Base-by-base conservation (phyloP, 1,139 yeast species). In the Tardiomyces blankii region DNA sequence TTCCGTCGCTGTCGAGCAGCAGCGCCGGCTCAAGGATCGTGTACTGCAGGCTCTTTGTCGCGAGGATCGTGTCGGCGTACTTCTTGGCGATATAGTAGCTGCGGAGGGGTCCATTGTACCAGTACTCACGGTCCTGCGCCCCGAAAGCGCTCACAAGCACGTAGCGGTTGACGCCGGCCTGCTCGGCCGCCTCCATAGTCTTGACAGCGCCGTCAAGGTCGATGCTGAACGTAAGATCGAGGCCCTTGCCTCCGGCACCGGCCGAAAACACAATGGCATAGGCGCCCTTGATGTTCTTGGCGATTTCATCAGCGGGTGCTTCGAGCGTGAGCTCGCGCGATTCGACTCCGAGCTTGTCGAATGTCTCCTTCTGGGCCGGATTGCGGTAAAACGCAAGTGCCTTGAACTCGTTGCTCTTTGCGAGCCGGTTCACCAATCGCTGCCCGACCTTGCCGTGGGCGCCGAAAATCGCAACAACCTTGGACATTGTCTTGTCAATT, bases 191-290 rank as follows among this genome's bases (percentile, higher is more conserved):
- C 54, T 78, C 83, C 47, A 74, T 69, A 1, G 74, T 70, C 56
- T 76, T 75, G 38, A 76, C 77, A 6, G 80, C 79, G 3, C 80
- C 82, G 55, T 80, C 85, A 46, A 78, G 64, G 55, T 80, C 87
- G 13, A 80, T 76, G 21, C 70, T 67, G 44, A 77, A 65, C 13
- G 80, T 69, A 23, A 65, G 71, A 4, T 64, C 53, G 9, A 72
- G 69, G 12, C 65, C 66, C 47, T 70, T 72, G 1, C 84, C 85
- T 6, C 76, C 80, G 1, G 83, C 77, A 5, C 86, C 86, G 1
- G 82, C 85, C 41, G 75, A 66, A 63, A 79, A 76, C 1, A 80
- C 76, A 6, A 80, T 77, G 6, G 78, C 79, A 55, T 77, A 78
- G 41, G 67, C 71, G 2, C 78, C 81, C 39, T 61, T 58, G 32